Evolutionary conservation across 331 rosid genomes (phyloP).

Genomic region (Malus hybrid): DNA sequence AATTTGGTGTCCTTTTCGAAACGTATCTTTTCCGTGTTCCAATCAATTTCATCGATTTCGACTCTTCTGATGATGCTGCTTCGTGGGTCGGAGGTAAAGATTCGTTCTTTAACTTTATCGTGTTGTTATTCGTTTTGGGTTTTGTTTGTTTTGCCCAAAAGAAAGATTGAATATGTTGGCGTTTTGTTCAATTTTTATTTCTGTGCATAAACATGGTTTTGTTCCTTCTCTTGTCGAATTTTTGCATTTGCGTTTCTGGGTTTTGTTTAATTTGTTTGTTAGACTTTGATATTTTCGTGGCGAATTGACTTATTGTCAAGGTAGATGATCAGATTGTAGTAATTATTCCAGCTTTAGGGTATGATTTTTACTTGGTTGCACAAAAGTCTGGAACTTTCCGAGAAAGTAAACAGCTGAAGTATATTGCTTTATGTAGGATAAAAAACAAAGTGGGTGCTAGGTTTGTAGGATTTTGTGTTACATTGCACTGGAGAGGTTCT

Average conservation of each 20-base stretch:
- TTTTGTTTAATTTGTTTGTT: neutral
- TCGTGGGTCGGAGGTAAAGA: conserved; percentile 40
- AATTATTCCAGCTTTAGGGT: neutral
- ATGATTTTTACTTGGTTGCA: neutral
- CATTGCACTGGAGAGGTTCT: neutral
- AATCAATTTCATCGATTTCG: conserved; percentile 5
- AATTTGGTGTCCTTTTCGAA: neutral
- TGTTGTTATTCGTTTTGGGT: neutral
- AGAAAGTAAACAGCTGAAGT: neutral
- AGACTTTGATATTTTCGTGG: neutral
- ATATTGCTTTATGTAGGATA: neutral
- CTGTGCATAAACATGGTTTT: neutral
- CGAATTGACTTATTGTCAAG: neutral
- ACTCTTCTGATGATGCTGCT: neutral
- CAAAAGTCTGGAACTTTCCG: neutral
- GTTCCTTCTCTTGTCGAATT: neutral
- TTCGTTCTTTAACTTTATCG: conserved; percentile 1
- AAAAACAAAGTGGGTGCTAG: neutral
- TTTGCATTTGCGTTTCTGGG: neutral
- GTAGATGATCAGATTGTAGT: neutral
- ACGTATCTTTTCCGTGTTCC: conserved; percentile 16
- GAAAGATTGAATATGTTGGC: neutral
- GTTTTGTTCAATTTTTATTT: neutral
- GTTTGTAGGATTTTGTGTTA: neutral
- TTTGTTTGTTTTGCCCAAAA: neutral